Base-by-base conservation (phyloP, 768 basidiomycete species). In the Boletus rubescentipes region DNA sequence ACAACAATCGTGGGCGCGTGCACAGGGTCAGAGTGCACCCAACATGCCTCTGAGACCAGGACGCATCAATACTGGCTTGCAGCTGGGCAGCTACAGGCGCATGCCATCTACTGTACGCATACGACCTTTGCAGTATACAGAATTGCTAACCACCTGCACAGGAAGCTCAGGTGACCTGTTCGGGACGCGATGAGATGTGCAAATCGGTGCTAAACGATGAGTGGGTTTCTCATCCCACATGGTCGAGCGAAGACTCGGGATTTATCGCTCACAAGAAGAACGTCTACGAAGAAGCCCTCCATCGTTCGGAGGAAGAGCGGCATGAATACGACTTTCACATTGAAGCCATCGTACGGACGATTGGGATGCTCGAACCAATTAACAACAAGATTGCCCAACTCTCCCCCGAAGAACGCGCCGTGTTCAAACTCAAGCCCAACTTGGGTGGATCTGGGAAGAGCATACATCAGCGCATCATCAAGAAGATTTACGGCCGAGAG, bases 301-400 rank as follows among this genome's bases (percentile, higher is more conserved):
- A 98, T 72, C 89, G 94, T 34, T 89, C 88, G 46, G 97, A 99
- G 65, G 97, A 99, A 69, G 97, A 99, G 68, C 85, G 97, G 7
- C 97, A 99, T 69, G 96, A 98, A 71, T 99, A 98, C 68, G 96
- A 98, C 69, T 98, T 97, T 75, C 93, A 98, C 68, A 91, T 98
- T 63, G 96, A 98, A 66, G 95, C 94, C 8, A 89, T 98, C 63
- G 81, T 85, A 10, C 87, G 94, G 48, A 97, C 96, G 5, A 95
- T 98, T 61, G 77, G 82, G 9, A 79, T 93, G 63, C 84, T 99
- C 23, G 97, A 98, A 59, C 94, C 97, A 1, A 85, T 98, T 57
- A 87, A 87, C 62, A 86, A 85, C 70, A 92, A 95, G 70, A 91
- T 98, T 60, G 77, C 80, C 9, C 84, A 85, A 58, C 84, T 98